Base-by-base conservation (phyloP, 2,329 filamentous ascomycete species). In the Colletotrichum nymphaeae region DNA sequence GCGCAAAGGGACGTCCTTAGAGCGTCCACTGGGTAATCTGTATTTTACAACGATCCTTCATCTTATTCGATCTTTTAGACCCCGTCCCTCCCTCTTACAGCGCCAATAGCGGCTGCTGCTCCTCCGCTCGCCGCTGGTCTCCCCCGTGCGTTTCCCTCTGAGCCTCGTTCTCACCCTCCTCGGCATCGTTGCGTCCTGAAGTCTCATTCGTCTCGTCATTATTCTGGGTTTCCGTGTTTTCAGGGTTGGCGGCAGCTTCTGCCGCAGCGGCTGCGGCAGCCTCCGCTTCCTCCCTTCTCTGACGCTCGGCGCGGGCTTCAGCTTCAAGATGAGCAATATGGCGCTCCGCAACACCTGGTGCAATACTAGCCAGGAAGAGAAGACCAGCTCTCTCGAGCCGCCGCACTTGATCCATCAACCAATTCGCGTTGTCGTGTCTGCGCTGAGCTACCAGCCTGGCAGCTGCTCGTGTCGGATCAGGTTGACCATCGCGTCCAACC, bases 351-450 rank as follows among this genome's bases (percentile, higher is more conserved):
- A 93, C 87, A 11, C 91, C 91, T 1, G 91, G 91, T 1, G 91
- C 89, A 73, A 93, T 87, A 78, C 91, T 93, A 24, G 91, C 91
- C 26, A 93, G 82, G 77, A 93, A 93, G 28, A 93, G 83, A 19
- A 93, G 85, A 0, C 88, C 85, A 22, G 90, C 88, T 74, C 91
- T 87, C 80, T 93, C 90, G 7, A 90, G 77, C 12, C 89, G 83
- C 69, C 90, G 84, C 5, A 88, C 80, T 69, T 88, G 87, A 63
- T 86, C 80, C 73, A 86, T 78, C 5, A 90, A 76, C 86, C 88
- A 87, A 59, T 84, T 84, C 9, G 82, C 83, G 75, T 90, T 87
- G 3, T 80, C 80, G 19, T 82, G 76, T 68, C 84, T 83, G 37
- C 84, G 84, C 74, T 85, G 81, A 55, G 84, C 87, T 2, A 92